A percentile compares a stretch with the other conserved stretches of the same genome.
Conservation (phyloP, 768 basidiomycete species). For the Boletus reticuloceps region DNA sequence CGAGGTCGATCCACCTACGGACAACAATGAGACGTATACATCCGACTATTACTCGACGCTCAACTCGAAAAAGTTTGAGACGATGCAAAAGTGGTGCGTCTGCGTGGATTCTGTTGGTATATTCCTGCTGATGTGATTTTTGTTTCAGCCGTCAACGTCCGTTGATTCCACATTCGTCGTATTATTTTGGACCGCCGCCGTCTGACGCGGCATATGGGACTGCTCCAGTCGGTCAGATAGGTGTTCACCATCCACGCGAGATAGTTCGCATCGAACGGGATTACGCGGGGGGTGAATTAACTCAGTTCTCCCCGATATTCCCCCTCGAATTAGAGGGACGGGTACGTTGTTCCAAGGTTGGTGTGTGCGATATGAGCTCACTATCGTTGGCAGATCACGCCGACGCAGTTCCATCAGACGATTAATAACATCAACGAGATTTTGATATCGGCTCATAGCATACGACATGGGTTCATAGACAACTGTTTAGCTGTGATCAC, state of each 20-base stretch:
- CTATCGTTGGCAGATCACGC: constrained; percentile 62
- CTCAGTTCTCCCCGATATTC: constrained; percentile 87
- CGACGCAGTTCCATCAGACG: constrained; percentile 85
- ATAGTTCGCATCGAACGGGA: constrained; percentile 91
- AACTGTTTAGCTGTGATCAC: constrained; percentile 78
- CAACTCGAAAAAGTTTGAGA: constrained; percentile 41
- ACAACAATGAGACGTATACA: constrained; percentile 31
- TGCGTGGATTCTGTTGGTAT: neutral
- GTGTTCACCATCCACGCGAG: constrained; percentile 88
- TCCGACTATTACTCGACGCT: constrained; percentile 44
- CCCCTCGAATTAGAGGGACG: constrained; percentile 92
- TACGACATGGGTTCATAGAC: constrained; percentile 68
- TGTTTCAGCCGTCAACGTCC: constrained; percentile 38
- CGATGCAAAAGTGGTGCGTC: constrained; percentile 45
- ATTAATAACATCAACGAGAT: constrained; percentile 89
- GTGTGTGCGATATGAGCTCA: neutral
- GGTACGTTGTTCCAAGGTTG: constrained; percentile 45
- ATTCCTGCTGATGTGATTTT: constrained; percentile 12
- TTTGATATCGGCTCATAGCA: constrained; percentile 83
- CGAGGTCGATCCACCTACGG: constrained; percentile 46
- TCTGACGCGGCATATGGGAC: constrained; percentile 80
- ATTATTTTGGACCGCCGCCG: constrained; percentile 81
- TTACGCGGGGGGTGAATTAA: constrained; percentile 85
- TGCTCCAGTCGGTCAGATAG: constrained; percentile 78
- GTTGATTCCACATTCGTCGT: constrained; percentile 73